These are phyloP conservation scores for Dichotomocladium elegans DNA, from an alignment of 371 early-diverging fungal species.

Conservation along the genomic window DNA sequence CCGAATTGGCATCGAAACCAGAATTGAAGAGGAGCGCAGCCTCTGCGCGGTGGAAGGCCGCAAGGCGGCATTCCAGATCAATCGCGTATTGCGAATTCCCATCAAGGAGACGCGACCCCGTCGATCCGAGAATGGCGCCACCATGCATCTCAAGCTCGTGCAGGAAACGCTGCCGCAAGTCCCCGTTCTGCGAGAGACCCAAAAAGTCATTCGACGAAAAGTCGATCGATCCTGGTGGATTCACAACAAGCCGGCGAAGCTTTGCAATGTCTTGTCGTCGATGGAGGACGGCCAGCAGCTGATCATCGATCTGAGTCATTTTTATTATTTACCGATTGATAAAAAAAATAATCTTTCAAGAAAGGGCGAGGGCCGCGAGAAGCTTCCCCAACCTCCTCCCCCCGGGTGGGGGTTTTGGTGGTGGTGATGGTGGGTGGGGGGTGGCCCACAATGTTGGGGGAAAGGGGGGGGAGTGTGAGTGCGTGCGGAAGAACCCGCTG, in stretches of 20 bases:
- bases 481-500: no score
- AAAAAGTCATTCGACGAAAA: constrained; percentile 85
- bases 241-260: constrained; percentile 39
- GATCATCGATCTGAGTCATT: constrained; percentile 21
- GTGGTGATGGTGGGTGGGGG: no score
- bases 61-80: constrained; percentile 58
- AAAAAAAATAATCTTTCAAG: no score
- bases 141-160: constrained; percentile 32
- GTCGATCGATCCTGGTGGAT: constrained; percentile 44
- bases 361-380: no score
- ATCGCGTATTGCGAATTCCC: constrained; percentile 68
- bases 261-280: constrained; percentile 40
- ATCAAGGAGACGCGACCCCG: constrained; percentile 74
- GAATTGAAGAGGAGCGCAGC: constrained; percentile 77
- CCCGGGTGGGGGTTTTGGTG: no score
- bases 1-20: constrained; percentile 81
- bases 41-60: constrained; percentile 58
- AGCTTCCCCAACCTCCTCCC: no score
- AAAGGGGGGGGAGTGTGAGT: no score
- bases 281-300: constrained; percentile 15
- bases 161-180: constrained; percentile 40
- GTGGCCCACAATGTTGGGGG: no score
- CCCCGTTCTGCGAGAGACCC: constrained; percentile 55
- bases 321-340: no score
- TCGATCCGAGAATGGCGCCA: constrained; percentile 58